These are phyloP conservation scores for Vanderwaltozyma yarrowii DNA, from an alignment of 805 yeast species.

Conservation along the genomic window DNA sequence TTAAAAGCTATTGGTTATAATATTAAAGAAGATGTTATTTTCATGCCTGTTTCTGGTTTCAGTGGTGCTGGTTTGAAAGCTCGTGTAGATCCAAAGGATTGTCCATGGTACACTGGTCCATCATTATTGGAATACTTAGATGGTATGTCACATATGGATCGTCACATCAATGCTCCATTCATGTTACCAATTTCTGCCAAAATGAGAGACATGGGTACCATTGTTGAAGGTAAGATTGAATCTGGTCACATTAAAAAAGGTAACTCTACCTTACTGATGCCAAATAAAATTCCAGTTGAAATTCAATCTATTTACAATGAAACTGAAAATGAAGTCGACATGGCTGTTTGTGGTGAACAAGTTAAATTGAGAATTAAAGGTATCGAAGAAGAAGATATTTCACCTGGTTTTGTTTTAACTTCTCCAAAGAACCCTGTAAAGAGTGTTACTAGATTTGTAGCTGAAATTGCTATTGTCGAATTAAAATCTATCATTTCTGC, in stretches of 20 bases:
- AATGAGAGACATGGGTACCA: slow-evolving; percentile 94
- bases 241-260: slow-evolving; percentile 87
- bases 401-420: slow-evolving; percentile 84
- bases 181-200: slow-evolving; percentile 94
- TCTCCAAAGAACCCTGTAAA: slow-evolving; percentile 82
- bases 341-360: slow-evolving; percentile 94
- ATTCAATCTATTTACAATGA: slow-evolving; percentile 84
- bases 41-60: slow-evolving; percentile 97
- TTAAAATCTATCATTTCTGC: slow-evolving; percentile 87
- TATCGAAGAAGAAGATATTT: slow-evolving; percentile 93
- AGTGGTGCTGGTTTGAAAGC: slow-evolving; percentile 96
- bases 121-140: slow-evolving; percentile 85
- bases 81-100: slow-evolving; percentile 54
- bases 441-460: slow-evolving; percentile 84
- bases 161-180: slow-evolving; percentile 89
- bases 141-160: slow-evolving; percentile 64
- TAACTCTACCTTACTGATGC: slow-evolving; percentile 74
- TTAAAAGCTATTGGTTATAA: slow-evolving; percentile 85
- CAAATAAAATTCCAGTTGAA: slow-evolving; percentile 76
- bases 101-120: slow-evolving; percentile 95
- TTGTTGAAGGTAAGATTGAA: slow-evolving; percentile 97
- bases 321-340: slow-evolving; percentile 86
- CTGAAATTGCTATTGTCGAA: slow-evolving; percentile 95
- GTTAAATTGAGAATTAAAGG: slow-evolving; percentile 89
- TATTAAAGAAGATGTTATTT: slow-evolving; percentile 69